Conservation (phyloP, 129 eudicot species). For the Dittrichia graveolens region DNA sequence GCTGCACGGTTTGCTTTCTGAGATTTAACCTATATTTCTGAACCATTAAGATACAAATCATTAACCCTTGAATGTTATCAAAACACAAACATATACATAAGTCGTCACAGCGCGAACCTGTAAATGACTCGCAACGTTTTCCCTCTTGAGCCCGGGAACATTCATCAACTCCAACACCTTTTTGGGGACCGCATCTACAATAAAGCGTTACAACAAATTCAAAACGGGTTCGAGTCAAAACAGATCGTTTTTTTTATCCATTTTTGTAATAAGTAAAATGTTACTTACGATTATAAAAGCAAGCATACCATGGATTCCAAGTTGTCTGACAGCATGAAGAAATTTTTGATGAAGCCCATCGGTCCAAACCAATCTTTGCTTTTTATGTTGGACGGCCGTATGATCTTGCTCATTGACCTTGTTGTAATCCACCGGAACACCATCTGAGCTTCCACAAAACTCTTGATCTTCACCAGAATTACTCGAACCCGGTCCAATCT, state of each 20-base stretch:
- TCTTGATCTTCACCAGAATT: slow-evolving; percentile 21
- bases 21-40: slow-evolving; percentile 36
- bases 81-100: neutral
- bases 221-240: neutral
- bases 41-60: slow-evolving; percentile 10
- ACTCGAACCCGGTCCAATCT: slow-evolving; percentile 11
- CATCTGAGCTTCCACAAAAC: slow-evolving; percentile 30
- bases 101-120: slow-evolving; percentile 42
- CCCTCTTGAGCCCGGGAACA: slow-evolving; percentile 51
- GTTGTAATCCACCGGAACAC: neutral
- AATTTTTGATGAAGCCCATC: slow-evolving; percentile 24
- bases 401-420: slow-evolving; percentile 2
- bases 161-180: slow-evolving; percentile 53
- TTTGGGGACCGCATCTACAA: slow-evolving; percentile 44
- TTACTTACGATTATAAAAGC: neutral
- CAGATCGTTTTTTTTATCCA: neutral
- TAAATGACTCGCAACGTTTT: slow-evolving; percentile 68
- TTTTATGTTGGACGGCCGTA: neutral
- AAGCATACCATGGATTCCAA: slow-evolving; percentile 22
- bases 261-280: neutral
- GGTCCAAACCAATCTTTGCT: slow-evolving; percentile 33
- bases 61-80: neutral
- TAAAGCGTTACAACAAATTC: neutral
- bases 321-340: slow-evolving; percentile 23
- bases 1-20: slow-evolving; percentile 3